Percentiles rank a stretch among this genome's conserved stretches.
Conservation (phyloP, 805 yeast species). For the Hanseniaspora clermontiae region DNA sequence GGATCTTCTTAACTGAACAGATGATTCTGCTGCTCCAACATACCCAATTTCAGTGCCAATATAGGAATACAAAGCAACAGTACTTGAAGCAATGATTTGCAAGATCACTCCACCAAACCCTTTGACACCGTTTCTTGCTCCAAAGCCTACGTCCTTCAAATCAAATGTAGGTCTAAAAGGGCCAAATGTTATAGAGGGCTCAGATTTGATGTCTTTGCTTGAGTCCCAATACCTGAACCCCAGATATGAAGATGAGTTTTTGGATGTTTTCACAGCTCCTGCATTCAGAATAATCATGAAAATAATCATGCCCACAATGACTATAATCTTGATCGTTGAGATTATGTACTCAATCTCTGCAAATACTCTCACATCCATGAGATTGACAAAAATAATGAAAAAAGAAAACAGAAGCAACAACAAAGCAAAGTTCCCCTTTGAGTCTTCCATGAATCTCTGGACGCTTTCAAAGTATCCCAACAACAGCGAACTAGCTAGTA, state of each 20-base stretch:
- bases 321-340: conserved; percentile 44
- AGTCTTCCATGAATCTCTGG: conserved; percentile 18
- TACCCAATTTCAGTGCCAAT: conserved; percentile 70
- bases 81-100: conserved; percentile 45
- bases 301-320: conserved; percentile 41
- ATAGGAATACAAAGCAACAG: conserved; percentile 57
- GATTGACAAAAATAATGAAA: conserved; percentile 32
- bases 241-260: conserved; percentile 26
- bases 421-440: conserved; percentile 30
- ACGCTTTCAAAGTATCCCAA: conserved; percentile 45
- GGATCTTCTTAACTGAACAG: conserved; percentile 59
- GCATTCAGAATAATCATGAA: conserved; percentile 50
- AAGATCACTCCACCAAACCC: conserved; percentile 48
- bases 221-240: conserved; percentile 60
- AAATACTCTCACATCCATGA: conserved; percentile 55
- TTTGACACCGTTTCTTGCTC: conserved; percentile 41
- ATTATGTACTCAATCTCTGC: conserved; percentile 61
- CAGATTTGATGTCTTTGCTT: conserved; percentile 28
- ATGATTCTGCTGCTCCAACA: conserved; percentile 63
- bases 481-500: conserved; percentile 70
- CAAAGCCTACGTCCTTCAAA: conserved; percentile 42
- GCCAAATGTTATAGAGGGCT: conserved; percentile 34
- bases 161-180: conserved; percentile 60
- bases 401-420: conserved; percentile 40
- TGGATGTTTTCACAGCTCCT: conserved; percentile 38